Base-by-base conservation (phyloP, 495 filamentous ascomycete species). In the Tuber indicum region DNA sequence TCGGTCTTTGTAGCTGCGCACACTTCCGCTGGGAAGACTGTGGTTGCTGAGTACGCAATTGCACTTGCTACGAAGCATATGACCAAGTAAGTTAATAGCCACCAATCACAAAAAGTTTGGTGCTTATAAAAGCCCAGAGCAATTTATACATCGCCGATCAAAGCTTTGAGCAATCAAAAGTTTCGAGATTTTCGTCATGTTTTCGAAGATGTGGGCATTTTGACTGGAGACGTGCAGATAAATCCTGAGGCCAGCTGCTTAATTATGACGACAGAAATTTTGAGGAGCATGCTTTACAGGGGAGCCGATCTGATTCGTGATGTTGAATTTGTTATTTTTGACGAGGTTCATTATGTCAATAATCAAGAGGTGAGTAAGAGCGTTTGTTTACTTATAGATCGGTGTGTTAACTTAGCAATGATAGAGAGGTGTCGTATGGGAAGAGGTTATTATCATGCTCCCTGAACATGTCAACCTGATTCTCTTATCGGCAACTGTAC, bases 381-480 rank as follows among this genome's bases (percentile, higher is more conserved):
- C 16, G 26, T 26, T 70, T 43, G 72, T 32, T 12, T 74, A 36
- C 44, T 21, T 69, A n/a, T 52, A 7, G 16, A 16, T 45, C 17
- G 17, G 6, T n/a, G 17, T n/a, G 7, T 32, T 42, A 14, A 66
- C 26, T 12, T 36, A 36, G 26, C 58, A 32, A 49, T 19, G 23
- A 26, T 43, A 82, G 82, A 89, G 96, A 84, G 96, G 96, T 78
- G 96, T 99, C 0, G 96, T 99, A 12, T 99, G 96, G 96, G 96
- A 99, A 85, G 96, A 99, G 84, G 96, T 99, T 77, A 99, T 99
- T 82, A 99, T 99, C 82, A 98, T 99, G 96, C 89, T 98, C 71
- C 96, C 96, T 6, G 94, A 94, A 81, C 96, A 98, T 86, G 93
- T 98, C 70, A 96, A 96, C 3, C 86, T 99, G 52, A 98, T 99